Conservation (phyloP, 306 rosid genomes). For the Astragalus membranaceus region DNA sequence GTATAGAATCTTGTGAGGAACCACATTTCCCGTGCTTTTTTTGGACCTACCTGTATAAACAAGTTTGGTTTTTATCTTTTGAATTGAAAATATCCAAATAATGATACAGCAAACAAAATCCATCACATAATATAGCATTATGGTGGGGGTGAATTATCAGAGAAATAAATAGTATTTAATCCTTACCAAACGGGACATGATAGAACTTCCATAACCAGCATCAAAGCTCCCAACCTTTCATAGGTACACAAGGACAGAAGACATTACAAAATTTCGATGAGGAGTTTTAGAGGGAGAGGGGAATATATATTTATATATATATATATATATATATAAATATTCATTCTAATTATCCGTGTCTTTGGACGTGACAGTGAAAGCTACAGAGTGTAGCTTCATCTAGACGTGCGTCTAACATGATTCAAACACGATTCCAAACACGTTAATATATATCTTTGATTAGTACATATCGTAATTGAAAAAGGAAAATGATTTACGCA, state of each 20-base stretch:
- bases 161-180: neutral
- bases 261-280: neutral
- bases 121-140: neutral
- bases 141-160: neutral
- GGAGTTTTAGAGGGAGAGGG: neutral
- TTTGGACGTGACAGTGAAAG: too few species aligned
- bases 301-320: too few species aligned
- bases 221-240: constrained; percentile 94
- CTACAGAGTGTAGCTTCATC: too few species aligned
- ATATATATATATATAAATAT: too few species aligned
- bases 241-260: neutral
- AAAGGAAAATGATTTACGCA: constrained; percentile 17
- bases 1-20: constrained; percentile 77
- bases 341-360: too few species aligned
- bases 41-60: constrained; percentile 62
- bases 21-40: constrained; percentile 93
- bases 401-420: too few species aligned
- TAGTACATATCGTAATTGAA: neutral
- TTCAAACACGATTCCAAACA: too few species aligned
- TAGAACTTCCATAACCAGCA: constrained; percentile 97
- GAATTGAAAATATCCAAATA: neutral
- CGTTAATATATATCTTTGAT: neutral
- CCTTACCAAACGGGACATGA: constrained; percentile 87
- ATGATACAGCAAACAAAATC: neutral
- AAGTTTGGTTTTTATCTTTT: neutral